Percentiles rank a stretch among this genome's conserved stretches.
Evolutionary conservation across 768 basidiomycete genomes (phyloP).

Genomic region (Kwoniella sp.): DNA sequence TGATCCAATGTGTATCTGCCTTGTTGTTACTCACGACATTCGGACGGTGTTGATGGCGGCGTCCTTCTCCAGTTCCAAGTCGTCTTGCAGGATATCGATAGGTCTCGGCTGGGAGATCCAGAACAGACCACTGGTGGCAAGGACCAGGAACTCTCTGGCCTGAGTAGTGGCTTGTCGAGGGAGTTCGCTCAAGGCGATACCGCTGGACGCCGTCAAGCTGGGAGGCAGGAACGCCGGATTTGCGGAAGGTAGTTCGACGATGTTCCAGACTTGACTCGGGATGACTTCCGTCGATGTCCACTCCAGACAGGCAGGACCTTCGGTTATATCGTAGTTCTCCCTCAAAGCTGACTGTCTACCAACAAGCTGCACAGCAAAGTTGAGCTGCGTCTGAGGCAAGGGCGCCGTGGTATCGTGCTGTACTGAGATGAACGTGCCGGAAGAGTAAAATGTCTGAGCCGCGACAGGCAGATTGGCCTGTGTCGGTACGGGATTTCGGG

Average conservation of each 20-base stretch:
- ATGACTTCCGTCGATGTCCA: constrained; percentile 28
- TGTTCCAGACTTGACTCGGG: constrained; percentile 43
- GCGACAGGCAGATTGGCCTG: constrained; percentile 65
- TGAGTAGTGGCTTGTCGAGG: constrained; percentile 34
- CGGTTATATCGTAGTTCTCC: constrained; percentile 40
- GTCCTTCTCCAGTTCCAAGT: constrained; percentile 77
- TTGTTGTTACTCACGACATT: constrained; percentile 64
- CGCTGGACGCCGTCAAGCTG: constrained; percentile 12
- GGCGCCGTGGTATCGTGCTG: constrained; percentile 35
- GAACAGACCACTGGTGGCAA: constrained; percentile 84
- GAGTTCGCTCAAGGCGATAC: constrained; percentile 34
- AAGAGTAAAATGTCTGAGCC: constrained; percentile 60
- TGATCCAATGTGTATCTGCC: not conserved
- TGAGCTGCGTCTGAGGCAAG: constrained; percentile 29
- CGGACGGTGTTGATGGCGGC: constrained; percentile 82
- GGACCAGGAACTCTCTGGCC: constrained; percentile 62
- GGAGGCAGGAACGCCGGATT: constrained; percentile 28
- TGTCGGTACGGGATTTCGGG: constrained; percentile 57
- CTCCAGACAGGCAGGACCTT: constrained; percentile 34
- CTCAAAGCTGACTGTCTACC: constrained; percentile 37
- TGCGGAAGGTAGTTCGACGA: constrained; percentile 41
- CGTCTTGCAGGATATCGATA: constrained; percentile 77
- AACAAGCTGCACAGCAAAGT: constrained; percentile 31
- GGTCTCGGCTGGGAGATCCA: constrained; percentile 79
- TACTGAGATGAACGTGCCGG: constrained; percentile 41